Evolutionary conservation across 1,284 basidiomycete species (phyloP), one percentile per base, ranked within the genome.

Genomic region (Kalmanozyma brasiliensis): DNA sequence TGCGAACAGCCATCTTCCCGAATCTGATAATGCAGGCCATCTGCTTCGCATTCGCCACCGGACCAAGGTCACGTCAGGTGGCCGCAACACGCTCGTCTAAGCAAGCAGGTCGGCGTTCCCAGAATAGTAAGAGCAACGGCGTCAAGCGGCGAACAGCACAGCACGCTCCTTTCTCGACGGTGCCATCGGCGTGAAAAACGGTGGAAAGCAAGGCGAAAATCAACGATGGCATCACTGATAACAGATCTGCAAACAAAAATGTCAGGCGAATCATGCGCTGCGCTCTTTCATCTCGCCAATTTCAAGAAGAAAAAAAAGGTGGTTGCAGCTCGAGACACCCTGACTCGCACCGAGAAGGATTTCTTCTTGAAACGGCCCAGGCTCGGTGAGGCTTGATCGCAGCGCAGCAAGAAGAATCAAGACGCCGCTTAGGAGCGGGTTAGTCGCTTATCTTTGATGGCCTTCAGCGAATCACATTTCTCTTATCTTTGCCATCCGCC

Each of bases 401-500:
- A 11, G 26, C 26, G 26, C 9, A 16, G 37, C 8, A 16, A 26
- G 40, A 34, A 17, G 36, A 46, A 35, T 24, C 17, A 46, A 46
- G n/a, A n/a, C 19, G 19, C 40, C 40, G 40, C 17, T 24, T 29
- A 29, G 26, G 22, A 17, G 9, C 19, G 43, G n/a, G n/a, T n/a
- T n/a, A 16, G 24, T 2, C 26, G 16, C 62, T 55, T 65, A 65
- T 65, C 62, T 65, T 30, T 56, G 20, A 22, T 2, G n/a, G 8
- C 3, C 47, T 56, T 52, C 51, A 22, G 55, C 55, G 62, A 65
- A 65, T 65, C 62, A 65, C 22, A 52, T 24, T n/a, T n/a, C 17
- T 47, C 41, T 33, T 32, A 52, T 57, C 49, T 29, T 22, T 43
- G 24, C 13, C n/a, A 17, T 23, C 29, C 26, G 38, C 37, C 45